Evolutionary conservation across 2,329 filamentous ascomycete genomes (phyloP), one percentile per base, ranked within the genome.

Genomic region (Xylariales sp.): DNA sequence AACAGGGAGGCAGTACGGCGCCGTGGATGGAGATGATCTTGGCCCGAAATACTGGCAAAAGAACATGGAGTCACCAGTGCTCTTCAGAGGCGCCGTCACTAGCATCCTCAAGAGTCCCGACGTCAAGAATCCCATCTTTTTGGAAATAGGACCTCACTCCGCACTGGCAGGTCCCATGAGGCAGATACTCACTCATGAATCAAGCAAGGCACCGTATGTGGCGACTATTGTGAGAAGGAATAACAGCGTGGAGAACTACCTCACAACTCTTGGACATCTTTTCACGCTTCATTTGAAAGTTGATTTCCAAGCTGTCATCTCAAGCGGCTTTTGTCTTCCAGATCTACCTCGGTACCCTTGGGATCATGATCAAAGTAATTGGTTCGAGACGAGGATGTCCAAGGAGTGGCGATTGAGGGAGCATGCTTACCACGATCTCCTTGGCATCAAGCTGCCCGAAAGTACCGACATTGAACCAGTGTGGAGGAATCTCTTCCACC

Each of bases 81-180:
- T 14, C 4, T 41, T 41, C 29, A n/a, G 16, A 5, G 19, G 34
- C 1, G 50, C 48, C 6, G 42, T 52, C 8, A n/a, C 8, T 8
- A 25, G 8, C 23, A n/a, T 25, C n/a, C n/a, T 25, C 8, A n/a
- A 25, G 8, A n/a, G n/a, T n/a, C n/a, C n/a, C n/a, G 33, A 43
- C 11, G 6, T 18, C 13, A 19, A 15, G 12, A 10, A 32, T 16
- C 44, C 44, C 21, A 33, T 30, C 2, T 16, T 51, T 1, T 46
- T 51, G 15, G 52, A 56, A 31, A 37, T 56, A 10, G 53, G 53
- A 2, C 48, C 52, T 3, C 52, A 56, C 30, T 29, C 42, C 0
- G 41, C 53, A 2, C 45, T 56, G 4, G 38, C 43, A 0, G 53
- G 49, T 3, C 51, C 51, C 1, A 6, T 52, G 2, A 16, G 46